These are phyloP conservation scores for Beauveria sp. DNA, from an alignment of 2,329 filamentous ascomycete genomes.

Conservation along the genomic window DNA sequence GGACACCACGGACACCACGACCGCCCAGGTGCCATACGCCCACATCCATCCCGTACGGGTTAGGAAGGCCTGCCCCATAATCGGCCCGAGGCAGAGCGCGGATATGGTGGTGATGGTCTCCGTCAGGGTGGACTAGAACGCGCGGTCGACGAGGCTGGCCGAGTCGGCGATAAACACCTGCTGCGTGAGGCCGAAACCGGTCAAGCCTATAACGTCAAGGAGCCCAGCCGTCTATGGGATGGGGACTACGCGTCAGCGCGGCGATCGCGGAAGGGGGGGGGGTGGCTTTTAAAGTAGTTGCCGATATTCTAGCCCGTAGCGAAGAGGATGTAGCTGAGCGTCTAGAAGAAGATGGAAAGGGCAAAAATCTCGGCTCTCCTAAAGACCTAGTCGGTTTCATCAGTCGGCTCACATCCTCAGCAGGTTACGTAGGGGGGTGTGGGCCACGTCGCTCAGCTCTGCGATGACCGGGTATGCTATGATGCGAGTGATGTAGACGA, in stretches of 20 bases:
- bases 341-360: too few relatives aligned
- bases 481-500: constrained; percentile 39
- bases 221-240: constrained; percentile 39
- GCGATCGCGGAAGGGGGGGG: too few relatives aligned
- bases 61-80: constrained; percentile 28
- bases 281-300: constrained; percentile 37
- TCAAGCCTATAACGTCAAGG: constrained; percentile 52
- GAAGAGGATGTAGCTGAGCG: too few relatives aligned
- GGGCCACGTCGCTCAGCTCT: constrained; percentile 44
- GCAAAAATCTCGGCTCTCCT: too few relatives aligned
- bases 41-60: constrained; percentile 32
- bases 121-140: constrained; percentile 51
- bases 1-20: constrained; percentile 28
- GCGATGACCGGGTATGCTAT: constrained; percentile 53
- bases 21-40: constrained; percentile 32
- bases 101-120: constrained; percentile 33
- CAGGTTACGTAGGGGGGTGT: constrained; percentile 11
- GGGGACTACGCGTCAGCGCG: too few relatives aligned
- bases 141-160: constrained; percentile 52
- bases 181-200: constrained; percentile 26
- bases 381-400: too few relatives aligned
- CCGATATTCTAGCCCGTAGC: constrained; percentile 38
- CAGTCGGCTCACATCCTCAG: too few relatives aligned
- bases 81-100: constrained; percentile 23
- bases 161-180: constrained; percentile 55